phyloP scores from a whole-genome alignment of 176 grass and related monocot species.

The Typha latifolia region DNA sequence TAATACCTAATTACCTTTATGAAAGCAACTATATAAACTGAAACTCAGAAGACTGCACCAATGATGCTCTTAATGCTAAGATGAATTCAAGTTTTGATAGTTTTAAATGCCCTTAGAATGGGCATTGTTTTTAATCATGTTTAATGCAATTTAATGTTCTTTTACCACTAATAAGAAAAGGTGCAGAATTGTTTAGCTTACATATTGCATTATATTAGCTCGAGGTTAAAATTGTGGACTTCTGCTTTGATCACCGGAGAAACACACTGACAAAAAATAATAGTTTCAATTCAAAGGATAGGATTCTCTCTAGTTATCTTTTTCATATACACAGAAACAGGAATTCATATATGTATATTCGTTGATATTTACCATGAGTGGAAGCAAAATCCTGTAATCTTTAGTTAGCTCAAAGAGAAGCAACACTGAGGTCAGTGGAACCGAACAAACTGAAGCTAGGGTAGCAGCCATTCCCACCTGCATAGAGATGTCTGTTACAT shows the following conservation, averaged over 20 bases:
- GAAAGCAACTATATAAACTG: too few relatives aligned
- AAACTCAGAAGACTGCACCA: too few relatives aligned
- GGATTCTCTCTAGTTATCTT: too few relatives aligned
- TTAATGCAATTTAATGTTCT: too few relatives aligned
- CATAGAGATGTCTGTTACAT: background rate
- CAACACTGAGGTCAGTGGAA: constrained; percentile 77
- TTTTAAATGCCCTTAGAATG: too few relatives aligned
- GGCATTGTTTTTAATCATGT: too few relatives aligned
- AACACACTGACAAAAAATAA: constrained; percentile 1
- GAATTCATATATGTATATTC: background rate
- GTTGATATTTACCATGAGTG: constrained; percentile 71
- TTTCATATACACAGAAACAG: background rate
- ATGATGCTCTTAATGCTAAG: too few relatives aligned
- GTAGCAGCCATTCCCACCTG: constrained; percentile 99
- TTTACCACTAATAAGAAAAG: too few relatives aligned
- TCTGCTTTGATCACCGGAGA: background rate
- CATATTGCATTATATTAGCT: too few relatives aligned
- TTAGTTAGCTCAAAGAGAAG: constrained; percentile 97
- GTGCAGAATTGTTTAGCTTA: too few relatives aligned
- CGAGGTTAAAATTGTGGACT: background rate
- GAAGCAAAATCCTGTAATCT: constrained; percentile 94
- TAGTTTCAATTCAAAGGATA: background rate
- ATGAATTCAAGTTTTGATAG: too few relatives aligned
- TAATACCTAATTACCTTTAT: too few relatives aligned
- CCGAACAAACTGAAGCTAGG: constrained; percentile 78